phyloP scores from a whole-genome alignment of 306 rosid species.

The Ormosia emarginata region DNA sequence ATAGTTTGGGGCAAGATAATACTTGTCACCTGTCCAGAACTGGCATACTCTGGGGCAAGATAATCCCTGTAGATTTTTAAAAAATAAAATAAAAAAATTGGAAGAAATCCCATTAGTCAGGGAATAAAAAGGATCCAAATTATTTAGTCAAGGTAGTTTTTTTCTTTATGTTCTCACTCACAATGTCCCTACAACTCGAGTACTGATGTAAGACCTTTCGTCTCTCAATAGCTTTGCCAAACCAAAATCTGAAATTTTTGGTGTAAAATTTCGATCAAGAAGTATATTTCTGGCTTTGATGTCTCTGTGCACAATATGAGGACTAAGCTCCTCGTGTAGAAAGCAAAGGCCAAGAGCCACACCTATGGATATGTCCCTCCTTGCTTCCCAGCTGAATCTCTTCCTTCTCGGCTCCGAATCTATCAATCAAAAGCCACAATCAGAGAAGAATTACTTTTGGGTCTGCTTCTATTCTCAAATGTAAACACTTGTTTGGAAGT shows the following conservation, averaged over 20 bases:
- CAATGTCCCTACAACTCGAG: slow-evolving; percentile 97
- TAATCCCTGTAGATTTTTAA: slow-evolving; percentile 55
- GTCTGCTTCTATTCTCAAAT: neutral
- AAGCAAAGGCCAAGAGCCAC: slow-evolving; percentile 72
- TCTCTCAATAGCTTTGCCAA: slow-evolving; percentile 67
- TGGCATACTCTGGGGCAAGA: slow-evolving; percentile 93
- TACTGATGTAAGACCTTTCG: slow-evolving; percentile 66
- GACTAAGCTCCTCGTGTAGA: slow-evolving; percentile 72
- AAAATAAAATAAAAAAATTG: neutral
- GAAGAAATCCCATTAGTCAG: slow-evolving; percentile 18
- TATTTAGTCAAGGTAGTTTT: neutral
- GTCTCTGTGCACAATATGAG: slow-evolving; percentile 84
- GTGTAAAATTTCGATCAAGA: slow-evolving; percentile 56
- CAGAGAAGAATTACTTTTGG: neutral
- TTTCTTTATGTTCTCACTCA: slow-evolving; percentile 31
- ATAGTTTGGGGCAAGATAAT: no score
- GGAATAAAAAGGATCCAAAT: neutral
- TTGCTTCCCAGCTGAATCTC: slow-evolving; percentile 62
- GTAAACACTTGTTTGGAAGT: neutral
- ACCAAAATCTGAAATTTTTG: slow-evolving; percentile 85
- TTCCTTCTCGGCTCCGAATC: slow-evolving; percentile 59
- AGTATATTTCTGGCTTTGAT: slow-evolving; percentile 86
- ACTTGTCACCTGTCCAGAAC: slow-evolving; percentile 76
- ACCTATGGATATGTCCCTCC: slow-evolving; percentile 58
- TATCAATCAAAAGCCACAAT: slow-evolving; percentile 28